A percentile compares a stretch with the other conserved stretches of the same genome.
Conservation (phyloP, 2,329 filamentous ascomycete species). For the Xylaria sp. region DNA sequence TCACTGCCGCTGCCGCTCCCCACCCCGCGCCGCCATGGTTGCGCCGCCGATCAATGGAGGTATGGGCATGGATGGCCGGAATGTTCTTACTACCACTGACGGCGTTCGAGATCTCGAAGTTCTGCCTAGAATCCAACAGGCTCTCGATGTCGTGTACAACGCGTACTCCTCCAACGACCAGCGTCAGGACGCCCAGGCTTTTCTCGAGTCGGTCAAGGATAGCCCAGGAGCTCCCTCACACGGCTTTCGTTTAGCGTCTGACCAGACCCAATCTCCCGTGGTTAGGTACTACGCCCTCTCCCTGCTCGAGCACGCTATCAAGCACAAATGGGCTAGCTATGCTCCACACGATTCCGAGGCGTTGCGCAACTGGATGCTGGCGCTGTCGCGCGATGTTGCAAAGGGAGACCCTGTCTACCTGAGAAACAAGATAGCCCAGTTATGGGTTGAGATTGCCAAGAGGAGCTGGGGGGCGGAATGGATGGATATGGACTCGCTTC, state of each 20-base stretch:
- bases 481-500: conserved; percentile 90
- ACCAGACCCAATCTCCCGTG: conserved; percentile 78
- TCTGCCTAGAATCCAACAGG: conserved; percentile 79
- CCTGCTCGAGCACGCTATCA: conserved; percentile 88
- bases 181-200: conserved; percentile 83
- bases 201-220: conserved; percentile 86
- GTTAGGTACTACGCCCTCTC: conserved; percentile 95
- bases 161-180: conserved; percentile 82
- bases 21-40: conserved; percentile 42
- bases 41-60: conserved; percentile 46
- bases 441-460: conserved; percentile 96
- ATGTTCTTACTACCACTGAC: conserved; percentile 51
- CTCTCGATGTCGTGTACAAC: conserved; percentile 88
- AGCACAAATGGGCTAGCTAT: conserved; percentile 84
- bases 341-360: conserved; percentile 72
- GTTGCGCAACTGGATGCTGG: conserved; percentile 80
- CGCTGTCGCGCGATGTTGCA: conserved; percentile 77
- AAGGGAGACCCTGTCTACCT: conserved; percentile 82
- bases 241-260: conserved; percentile 84
- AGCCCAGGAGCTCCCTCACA: conserved; percentile 82
- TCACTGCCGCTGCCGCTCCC: conserved; percentile 7
- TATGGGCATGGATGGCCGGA: conserved; percentile 50
- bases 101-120: conserved; percentile 51
- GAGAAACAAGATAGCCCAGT: conserved; percentile 90
- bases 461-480: conserved; percentile 92